Evolutionary conservation across 2,329 filamentous ascomycete species (phyloP).

Genomic region (Fusarium paranaense): DNA sequence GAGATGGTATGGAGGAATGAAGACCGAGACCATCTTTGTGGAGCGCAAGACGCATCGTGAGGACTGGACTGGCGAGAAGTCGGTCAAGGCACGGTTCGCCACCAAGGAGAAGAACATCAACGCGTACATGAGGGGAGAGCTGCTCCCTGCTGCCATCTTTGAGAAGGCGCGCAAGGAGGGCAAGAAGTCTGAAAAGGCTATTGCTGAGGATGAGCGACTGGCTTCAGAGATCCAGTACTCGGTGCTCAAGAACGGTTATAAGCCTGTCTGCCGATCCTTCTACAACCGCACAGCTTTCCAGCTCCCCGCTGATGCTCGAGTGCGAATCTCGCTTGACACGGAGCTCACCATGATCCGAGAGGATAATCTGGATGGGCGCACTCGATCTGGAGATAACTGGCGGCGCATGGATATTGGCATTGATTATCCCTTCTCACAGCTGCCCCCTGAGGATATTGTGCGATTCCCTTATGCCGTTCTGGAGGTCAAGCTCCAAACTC

Average conservation of each 20-base stretch:
- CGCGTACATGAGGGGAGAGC: conserved; percentile 83
- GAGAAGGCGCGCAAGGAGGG: conserved; percentile 96
- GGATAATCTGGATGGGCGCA: conserved; percentile 88
- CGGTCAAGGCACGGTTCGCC: conserved; percentile 95
- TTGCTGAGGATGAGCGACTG: conserved; percentile 89
- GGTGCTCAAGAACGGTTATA: conserved; percentile 85
- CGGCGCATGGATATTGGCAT: conserved; percentile 97
- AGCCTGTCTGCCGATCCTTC: conserved; percentile 93
- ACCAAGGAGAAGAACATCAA: conserved; percentile 99
- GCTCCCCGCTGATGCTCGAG: conserved; percentile 92
- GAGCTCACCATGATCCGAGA: conserved; percentile 96
- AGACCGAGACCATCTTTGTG: conserved; percentile 93
- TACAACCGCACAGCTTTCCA: conserved; percentile 99
- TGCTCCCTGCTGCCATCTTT: conserved; percentile 89
- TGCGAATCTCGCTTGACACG: conserved; percentile 96
- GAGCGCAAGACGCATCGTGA: conserved; percentile 98
- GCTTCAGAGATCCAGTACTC: conserved; percentile 95
- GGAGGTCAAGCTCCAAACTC: conserved; percentile 97
- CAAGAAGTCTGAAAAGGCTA: conserved; percentile 92
- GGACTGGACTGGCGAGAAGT: conserved; percentile 99
- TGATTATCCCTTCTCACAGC: conserved; percentile 91
- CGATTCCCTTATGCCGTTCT: conserved; percentile 96
- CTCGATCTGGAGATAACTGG: conserved; percentile 89
- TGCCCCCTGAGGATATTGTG: conserved; percentile 86
- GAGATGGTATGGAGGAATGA: conserved; percentile 98